Percentiles rank a stretch among this genome's conserved stretches.
Conservation (phyloP, 306 rosid species). For the Comarum palustre region DNA sequence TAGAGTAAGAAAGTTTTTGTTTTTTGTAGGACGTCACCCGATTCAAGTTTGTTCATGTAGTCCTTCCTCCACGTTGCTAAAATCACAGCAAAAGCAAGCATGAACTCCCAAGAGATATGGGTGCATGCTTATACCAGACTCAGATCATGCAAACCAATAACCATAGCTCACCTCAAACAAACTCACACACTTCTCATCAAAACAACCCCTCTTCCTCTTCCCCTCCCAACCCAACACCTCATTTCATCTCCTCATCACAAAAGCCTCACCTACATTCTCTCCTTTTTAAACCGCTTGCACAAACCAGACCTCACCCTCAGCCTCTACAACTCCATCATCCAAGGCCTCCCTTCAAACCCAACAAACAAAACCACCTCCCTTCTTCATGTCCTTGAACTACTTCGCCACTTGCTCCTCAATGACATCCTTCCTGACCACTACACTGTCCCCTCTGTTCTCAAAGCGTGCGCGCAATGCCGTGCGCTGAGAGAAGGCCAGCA, state of each 20-base stretch:
- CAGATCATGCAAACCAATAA: constrained; percentile 22
- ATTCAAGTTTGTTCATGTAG: too few relatives aligned
- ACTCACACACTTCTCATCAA: constrained; percentile 35
- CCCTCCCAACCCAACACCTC: neutral
- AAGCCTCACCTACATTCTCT: constrained; percentile 20
- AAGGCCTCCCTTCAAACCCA: constrained; percentile 11
- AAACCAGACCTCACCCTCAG: constrained; percentile 15
- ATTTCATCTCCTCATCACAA: neutral
- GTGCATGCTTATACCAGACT: constrained; percentile 4
- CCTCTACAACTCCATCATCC: constrained; percentile 39
- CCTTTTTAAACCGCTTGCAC: constrained; percentile 23
- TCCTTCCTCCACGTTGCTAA: too few relatives aligned
- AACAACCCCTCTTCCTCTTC: constrained; percentile 25
- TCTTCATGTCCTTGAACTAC: constrained; percentile 18
- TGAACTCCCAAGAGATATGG: constrained; percentile 29
- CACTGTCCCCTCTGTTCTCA: constrained; percentile 36
- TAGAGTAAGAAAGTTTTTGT: too few relatives aligned
- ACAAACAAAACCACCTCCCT: constrained; percentile 3
- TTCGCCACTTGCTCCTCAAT: constrained; percentile 25
- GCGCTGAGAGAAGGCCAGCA: constrained; percentile 38
- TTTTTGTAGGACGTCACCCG: too few relatives aligned
- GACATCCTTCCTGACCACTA: constrained; percentile 35
- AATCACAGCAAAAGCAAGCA: neutral
- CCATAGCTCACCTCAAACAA: constrained; percentile 24
- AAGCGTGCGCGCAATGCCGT: constrained; percentile 28